These are phyloP conservation scores for Aotearoamyces nothofagi DNA, from an alignment of 2,329 filamentous ascomycete genomes.

Conservation along the genomic window DNA sequence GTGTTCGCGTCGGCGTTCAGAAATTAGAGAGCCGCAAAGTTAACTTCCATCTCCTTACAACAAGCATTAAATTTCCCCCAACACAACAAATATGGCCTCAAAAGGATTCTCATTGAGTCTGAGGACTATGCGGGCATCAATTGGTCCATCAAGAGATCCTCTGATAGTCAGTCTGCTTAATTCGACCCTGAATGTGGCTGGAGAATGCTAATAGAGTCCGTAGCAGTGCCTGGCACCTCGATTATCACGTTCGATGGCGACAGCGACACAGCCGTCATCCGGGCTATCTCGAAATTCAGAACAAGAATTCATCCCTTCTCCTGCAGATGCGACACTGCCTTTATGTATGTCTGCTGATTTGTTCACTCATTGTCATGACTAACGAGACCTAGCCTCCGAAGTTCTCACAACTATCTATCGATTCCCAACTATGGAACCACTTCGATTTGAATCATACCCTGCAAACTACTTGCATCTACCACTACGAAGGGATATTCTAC, in stretches of 20 bases:
- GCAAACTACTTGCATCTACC: constrained; percentile 75
- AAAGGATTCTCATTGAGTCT: constrained; percentile 17
- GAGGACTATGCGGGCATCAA: constrained; percentile 11
- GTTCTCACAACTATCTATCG: constrained; percentile 77
- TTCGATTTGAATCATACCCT: constrained; percentile 62
- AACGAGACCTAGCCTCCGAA: constrained; percentile 31
- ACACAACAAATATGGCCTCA: constrained; percentile 14
- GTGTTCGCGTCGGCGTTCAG: too few relatives aligned
- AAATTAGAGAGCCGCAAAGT: too few relatives aligned
- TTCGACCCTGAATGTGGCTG: not conserved
- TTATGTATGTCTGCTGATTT: constrained; percentile 5
- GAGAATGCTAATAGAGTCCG: constrained; percentile 2
- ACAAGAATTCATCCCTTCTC: constrained; percentile 5
- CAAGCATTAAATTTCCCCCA: not conserved
- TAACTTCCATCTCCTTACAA: too few relatives aligned
- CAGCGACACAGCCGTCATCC: constrained; percentile 22
- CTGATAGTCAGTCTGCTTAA: constrained; percentile 19
- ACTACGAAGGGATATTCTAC: constrained; percentile 78
- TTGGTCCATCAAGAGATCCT: constrained; percentile 19
- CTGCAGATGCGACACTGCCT: constrained; percentile 4
- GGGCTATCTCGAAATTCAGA: constrained; percentile 8
- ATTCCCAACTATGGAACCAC: constrained; percentile 81
- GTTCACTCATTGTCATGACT: constrained; percentile 1
- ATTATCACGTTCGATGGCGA: constrained; percentile 30
- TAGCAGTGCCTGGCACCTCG: constrained; percentile 28